Base-by-base conservation (phyloP, 495 filamentous ascomycete species). In the Xylaria castorea region DNA sequence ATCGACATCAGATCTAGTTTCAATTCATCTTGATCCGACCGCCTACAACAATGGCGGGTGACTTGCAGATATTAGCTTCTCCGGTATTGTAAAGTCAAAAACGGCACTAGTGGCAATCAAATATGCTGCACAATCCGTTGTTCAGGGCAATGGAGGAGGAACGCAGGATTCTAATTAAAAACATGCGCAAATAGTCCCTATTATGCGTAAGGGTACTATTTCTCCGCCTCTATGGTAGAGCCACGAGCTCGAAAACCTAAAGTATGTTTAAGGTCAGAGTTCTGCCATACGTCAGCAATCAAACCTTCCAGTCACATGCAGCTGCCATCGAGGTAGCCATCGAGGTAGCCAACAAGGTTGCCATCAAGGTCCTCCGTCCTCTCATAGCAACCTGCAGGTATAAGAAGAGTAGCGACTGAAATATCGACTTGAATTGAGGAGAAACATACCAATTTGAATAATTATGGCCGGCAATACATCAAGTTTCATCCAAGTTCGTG, bases 401-500 rank as follows among this genome's bases (percentile, higher is more conserved):
- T 65, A 65, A 71, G 38, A 71, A 27, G 58, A 50, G 16, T 53
- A 63, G 46, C 5, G 18, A 27, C 20, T 7, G 48, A 42, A 30
- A 50, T 12, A 34, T 27, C 27, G 16, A 16, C 58, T 48, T 38
- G n/a, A 11, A 36, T 16, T 22, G 25, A 62, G 25, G n/a, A 34
- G 36, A 36, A 50, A 62, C n/a, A 60, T 55, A 51, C 9, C 50
- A 27, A 32, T 60, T 25, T 46, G 22, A 55, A 18, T 11, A 12
- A 71, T 61, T 16, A 73, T 75, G 72, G 46, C 51, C 18, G 7
- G 30, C 14, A 34, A 27, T 34, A 65, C 66, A 30, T 68, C 62
- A 11, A 46, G 62, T 27, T 70, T 71, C 27, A 68, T 73, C 60
- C 75, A 80, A 68, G 80, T 91, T 60, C 84, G 84, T 75, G 87